phyloP scores from a whole-genome alignment of 2,329 filamentous ascomycete genomes.

The Diaporthe nobilis region DNA sequence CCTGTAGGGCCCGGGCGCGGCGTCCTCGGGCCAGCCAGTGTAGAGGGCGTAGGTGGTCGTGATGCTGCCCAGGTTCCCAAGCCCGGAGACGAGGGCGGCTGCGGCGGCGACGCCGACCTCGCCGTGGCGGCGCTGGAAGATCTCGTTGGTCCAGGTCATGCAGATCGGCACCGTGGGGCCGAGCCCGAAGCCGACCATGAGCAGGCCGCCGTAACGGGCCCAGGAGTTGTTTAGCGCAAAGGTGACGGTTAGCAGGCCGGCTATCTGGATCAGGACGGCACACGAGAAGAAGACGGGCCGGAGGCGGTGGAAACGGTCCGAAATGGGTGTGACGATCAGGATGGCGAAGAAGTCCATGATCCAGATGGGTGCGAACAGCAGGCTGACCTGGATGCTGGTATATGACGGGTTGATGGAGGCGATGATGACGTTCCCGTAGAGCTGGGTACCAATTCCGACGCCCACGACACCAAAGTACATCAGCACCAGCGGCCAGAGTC shows the following conservation, averaged over 20 bases:
- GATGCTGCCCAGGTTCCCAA: slow-evolving; percentile 89
- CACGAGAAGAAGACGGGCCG: slow-evolving; percentile 86
- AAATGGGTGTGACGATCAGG: slow-evolving; percentile 85
- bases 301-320: slow-evolving; percentile 86
- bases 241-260: slow-evolving; percentile 83
- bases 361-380: slow-evolving; percentile 94
- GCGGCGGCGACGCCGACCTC: slow-evolving; percentile 93
- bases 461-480: slow-evolving; percentile 98
- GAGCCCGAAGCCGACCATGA: slow-evolving; percentile 91
- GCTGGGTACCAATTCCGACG: slow-evolving; percentile 90
- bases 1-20: slow-evolving; percentile 74
- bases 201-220: slow-evolving; percentile 89
- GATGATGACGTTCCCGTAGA: slow-evolving; percentile 91
- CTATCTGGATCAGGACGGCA: slow-evolving; percentile 83
- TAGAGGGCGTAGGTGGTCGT: slow-evolving; percentile 92
- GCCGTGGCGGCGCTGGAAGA: slow-evolving; percentile 90
- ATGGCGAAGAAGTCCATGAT: slow-evolving; percentile 93
- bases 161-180: slow-evolving; percentile 93
- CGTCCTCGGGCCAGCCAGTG: slow-evolving; percentile 86
- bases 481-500: slow-evolving; percentile 85
- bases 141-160: slow-evolving; percentile 93
- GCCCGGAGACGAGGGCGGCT: slow-evolving; percentile 85
- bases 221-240: slow-evolving; percentile 80
- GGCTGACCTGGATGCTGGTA: slow-evolving; percentile 80
- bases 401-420: slow-evolving; percentile 81